A percentile compares a stretch with the other conserved stretches of the same genome.
Evolutionary conservation across 352 stramenopile genomes (phyloP).

Genomic region (Phytophthora cajani): DNA sequence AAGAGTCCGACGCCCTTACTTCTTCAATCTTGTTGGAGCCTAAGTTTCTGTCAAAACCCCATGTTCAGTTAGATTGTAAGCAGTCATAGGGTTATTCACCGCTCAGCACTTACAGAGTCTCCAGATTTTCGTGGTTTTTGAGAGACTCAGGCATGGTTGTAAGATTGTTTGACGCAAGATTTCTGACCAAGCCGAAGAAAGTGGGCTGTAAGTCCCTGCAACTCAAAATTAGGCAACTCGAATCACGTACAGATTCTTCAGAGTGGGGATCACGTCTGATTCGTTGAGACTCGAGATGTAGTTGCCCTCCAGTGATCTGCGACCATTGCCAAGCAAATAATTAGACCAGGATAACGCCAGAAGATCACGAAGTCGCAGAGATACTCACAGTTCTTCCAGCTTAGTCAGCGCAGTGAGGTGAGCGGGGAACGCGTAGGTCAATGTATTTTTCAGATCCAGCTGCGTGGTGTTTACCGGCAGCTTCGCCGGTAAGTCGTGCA

Average conservation of each 20-base stretch:
- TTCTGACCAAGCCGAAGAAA: constrained; percentile 10
- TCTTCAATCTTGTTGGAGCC: constrained; percentile 30
- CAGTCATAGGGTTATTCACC: not conserved
- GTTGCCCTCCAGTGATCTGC: constrained; percentile 30
- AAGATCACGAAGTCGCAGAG: not conserved
- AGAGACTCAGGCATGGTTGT: constrained; percentile 21
- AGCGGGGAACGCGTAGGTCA: constrained; percentile 33
- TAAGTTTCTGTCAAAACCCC: constrained; percentile 24
- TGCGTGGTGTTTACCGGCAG: constrained; percentile 21
- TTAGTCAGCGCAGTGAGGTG: constrained; percentile 20
- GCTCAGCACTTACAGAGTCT: constrained; percentile 24
- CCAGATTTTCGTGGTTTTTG: constrained; percentile 8
- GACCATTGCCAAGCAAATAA: not conserved
- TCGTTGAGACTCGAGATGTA: constrained; percentile 30
- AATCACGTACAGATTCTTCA: constrained; percentile 30
- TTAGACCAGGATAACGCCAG: not conserved
- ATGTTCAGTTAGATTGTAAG: not conserved
- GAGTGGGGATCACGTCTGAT: constrained; percentile 19
- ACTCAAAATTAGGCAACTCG: not conserved
- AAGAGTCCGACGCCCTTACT: constrained; percentile 11
- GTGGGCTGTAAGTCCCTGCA: constrained; percentile 6
- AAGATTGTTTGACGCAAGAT: constrained; percentile 30
- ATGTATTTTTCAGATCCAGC: constrained; percentile 32
- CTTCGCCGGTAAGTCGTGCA: constrained; percentile 21
- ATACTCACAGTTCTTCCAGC: constrained; percentile 25